Evolutionary conservation across 345 rosid genomes (phyloP), one percentile per base, ranked within the genome.

Genomic region (Psidium guajava): DNA sequence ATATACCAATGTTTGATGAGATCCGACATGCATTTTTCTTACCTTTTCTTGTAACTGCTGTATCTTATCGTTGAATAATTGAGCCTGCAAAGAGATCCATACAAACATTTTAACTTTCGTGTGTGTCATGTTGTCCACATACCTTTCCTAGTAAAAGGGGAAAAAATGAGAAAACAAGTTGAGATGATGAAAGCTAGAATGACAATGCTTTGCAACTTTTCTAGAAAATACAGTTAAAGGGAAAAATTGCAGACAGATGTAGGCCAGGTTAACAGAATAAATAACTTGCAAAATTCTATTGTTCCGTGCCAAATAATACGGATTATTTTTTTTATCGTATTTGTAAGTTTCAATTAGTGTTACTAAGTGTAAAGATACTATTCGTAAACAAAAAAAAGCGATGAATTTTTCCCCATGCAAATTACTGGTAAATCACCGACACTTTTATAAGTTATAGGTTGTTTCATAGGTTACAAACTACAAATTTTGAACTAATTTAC

Each of bases 21-120:
- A 40, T 40, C 6, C 5, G 58, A 82, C n/a, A 52, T 9, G 13
- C 8, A 53, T 36, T 69, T 47, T 18, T 69, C 6, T 47, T 88
- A 92, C 96, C 93, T 88, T 89, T 69, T 85, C 91, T 86, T 89
- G 88, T 80, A 91, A 89, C 83, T 91, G 90, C 86, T 89, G 82
- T 85, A 89, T 52, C 87, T 89, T 93, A 88, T 89, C 92, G 58
- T 86, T 84, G n/a, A 85, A 87, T 77, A 95, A 84, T 83, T 87
- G 86, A 86, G 74, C 87, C 95, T 95, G 90, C 6, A 87, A 85
- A 55, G 11, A 36, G 74, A 28, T 20, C 36, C 47, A 73, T 51
- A 27, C 58, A 51, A 53, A 18, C 80, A 69, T 32, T 69, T 36
- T 69, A 69, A 36, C 47, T 69, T 69, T 36, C 47, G 24, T 36